Evolutionary conservation across 805 yeast genomes (phyloP), one percentile per base, ranked within the genome.

Genomic region (Cyberlindnera galapagoensis): DNA sequence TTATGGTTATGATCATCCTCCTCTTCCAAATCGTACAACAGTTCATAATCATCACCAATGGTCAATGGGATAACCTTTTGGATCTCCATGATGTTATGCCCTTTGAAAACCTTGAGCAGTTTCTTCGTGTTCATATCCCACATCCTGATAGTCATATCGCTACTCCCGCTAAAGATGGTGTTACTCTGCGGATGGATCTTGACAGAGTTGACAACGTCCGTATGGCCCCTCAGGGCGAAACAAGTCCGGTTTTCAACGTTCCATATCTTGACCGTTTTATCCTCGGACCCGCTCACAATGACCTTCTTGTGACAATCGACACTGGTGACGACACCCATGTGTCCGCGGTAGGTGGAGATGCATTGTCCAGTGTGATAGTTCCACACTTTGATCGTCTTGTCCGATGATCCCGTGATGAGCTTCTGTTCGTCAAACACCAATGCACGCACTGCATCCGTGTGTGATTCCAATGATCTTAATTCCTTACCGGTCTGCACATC

Each of bases 51-150:
- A 40, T 80, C 90, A 35, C 79, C 76, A 30, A 86, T 72, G 3
- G 74, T 77, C 43, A 90, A 66, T 4, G 97, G 96, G 24, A 92
- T 75, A 7, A 88, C 95, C 46, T 85, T 76, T 63, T 88, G 95
- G 18, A 92, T 94, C 56, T 86, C 97, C 1, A 94, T 97, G 26
- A 87, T 79, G n/a, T n/a, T n/a, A 56, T 92, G 98, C 4, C 95
- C 97, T 30, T 67, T 67, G 62, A 86, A 88, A 6, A 81, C 76
- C 31, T 77, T 70, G 18, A 90, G 55, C 59, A 96, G 86, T 46
- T 76, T 73, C 53, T 87, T 84, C 9, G 86, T 76, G 36, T 71
- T 65, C 38, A 92, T 65, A 54, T 88, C 95, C 98, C 98, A 92
- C 88, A 92, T 80, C 42, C 94, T 67, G 21, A 88, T 82, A 0